phyloP scores from a whole-genome alignment of 768 basidiomycete genomes.

The Auricularia sp. region DNA sequence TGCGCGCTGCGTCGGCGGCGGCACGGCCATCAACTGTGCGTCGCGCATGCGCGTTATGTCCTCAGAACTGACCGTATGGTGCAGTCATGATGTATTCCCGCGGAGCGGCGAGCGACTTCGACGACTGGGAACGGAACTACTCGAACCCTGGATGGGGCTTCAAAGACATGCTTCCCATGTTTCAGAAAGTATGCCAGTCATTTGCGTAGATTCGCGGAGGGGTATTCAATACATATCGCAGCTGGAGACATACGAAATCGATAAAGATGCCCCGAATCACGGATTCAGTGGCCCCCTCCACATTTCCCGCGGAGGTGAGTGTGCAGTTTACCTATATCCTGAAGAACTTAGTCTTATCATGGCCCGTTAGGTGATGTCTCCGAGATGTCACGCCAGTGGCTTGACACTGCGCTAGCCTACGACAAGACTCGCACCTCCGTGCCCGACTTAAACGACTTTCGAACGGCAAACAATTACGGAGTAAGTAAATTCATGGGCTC shows the following conservation, averaged over 20 bases:
- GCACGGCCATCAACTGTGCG: slow-evolving; percentile 50
- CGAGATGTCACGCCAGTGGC: not conserved
- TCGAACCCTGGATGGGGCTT: slow-evolving; percentile 56
- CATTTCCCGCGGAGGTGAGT: slow-evolving; percentile 14
- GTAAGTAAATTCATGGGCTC: not conserved
- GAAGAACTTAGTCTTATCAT: not conserved
- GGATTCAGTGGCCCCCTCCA: slow-evolving; percentile 41
- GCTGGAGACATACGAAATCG: slow-evolving; percentile 31
- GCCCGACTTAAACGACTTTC: not conserved
- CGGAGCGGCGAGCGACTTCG: slow-evolving; percentile 52
- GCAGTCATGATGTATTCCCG: slow-evolving; percentile 45
- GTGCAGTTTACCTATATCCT: too few species aligned
- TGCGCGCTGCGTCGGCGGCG: slow-evolving; percentile 51
- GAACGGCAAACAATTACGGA: not conserved
- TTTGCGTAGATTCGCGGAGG: not conserved
- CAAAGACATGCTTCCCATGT: slow-evolving; percentile 43
- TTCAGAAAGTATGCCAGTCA: slow-evolving; percentile 39
- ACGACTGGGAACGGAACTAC: slow-evolving; percentile 45
- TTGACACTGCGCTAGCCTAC: not conserved
- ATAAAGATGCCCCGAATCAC: slow-evolving; percentile 26
- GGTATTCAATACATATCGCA: slow-evolving; percentile 9
- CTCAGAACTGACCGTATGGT: slow-evolving; percentile 12
- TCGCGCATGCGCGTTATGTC: not conserved
- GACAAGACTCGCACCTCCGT: not conserved
- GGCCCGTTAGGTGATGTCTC: not conserved